Conservation (phyloP, 257 asterid species). For the Schizonepeta tenuifolia region DNA sequence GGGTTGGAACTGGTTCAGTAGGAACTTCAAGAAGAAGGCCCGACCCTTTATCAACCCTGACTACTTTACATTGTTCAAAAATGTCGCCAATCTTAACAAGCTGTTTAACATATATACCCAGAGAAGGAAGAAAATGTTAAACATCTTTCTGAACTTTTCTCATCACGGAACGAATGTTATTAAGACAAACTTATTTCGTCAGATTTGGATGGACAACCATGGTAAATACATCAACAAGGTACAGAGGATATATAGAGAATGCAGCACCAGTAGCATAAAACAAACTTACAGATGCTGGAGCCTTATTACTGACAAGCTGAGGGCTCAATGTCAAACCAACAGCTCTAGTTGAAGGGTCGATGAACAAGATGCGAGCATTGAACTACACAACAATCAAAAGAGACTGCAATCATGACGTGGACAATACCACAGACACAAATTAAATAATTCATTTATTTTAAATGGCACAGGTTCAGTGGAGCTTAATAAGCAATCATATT, state of each 20-base stretch:
- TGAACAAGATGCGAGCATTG: conserved; percentile 92
- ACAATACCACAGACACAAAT: neutral
- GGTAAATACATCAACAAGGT: neutral
- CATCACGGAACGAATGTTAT: neutral
- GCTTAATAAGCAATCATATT: neutral
- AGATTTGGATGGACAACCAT: conserved; percentile 10
- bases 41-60: conserved; percentile 80
- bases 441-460: neutral
- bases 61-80: conserved; percentile 76
- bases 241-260: conserved; percentile 3
- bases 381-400: conserved; percentile 52
- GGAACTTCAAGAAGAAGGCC: conserved; percentile 90
- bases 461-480: neutral
- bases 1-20: conserved; percentile 75
- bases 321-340: conserved; percentile 94
- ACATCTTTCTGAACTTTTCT: neutral
- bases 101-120: conserved; percentile 50
- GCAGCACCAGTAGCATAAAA: neutral
- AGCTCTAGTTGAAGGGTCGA: conserved; percentile 95
- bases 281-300: conserved; percentile 83
- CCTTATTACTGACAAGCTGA: conserved; percentile 69
- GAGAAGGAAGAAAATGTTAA: conserved; percentile 27
- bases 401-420: neutral
- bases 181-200: neutral
- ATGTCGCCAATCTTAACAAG: conserved; percentile 85